A percentile compares a stretch with the other conserved stretches of the same genome.
phyloP scores from a whole-genome alignment of 352 stramenopile genomes.

The Phytopythium litorale region DNA sequence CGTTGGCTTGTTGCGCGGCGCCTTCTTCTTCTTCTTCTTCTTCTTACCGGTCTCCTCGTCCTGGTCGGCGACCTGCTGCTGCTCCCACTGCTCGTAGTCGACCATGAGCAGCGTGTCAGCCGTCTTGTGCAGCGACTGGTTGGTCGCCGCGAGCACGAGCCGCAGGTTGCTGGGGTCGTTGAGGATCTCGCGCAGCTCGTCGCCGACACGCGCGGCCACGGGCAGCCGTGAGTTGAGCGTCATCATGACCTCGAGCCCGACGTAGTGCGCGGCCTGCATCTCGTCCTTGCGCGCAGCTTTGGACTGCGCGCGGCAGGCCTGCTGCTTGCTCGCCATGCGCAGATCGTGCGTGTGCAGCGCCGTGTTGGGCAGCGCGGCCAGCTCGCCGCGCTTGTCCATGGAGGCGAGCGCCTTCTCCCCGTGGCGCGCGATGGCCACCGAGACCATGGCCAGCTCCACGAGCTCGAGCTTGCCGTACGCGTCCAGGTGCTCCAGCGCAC shows the following conservation, averaged over 20 bases:
- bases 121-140: constrained; percentile 43
- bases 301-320: constrained; percentile 33
- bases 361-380: constrained; percentile 30
- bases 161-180: constrained; percentile 39
- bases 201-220: constrained; percentile 30
- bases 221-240: constrained; percentile 34
- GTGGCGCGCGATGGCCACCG: constrained; percentile 29
- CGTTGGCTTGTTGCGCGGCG: constrained; percentile 13
- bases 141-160: constrained; percentile 31
- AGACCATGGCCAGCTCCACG: constrained; percentile 40
- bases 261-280: constrained; percentile 38
- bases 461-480: constrained; percentile 33
- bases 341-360: constrained; percentile 34
- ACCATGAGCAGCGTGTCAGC: constrained; percentile 36
- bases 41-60: constrained; percentile 6
- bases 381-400: constrained; percentile 31
- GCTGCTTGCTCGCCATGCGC: constrained; percentile 29
- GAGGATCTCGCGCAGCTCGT: constrained; percentile 39
- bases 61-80: background rate
- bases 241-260: constrained; percentile 44
- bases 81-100: constrained; percentile 9
- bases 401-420: constrained; percentile 16
- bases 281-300: constrained; percentile 32
- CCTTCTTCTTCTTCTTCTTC: constrained; percentile 3
- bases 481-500: constrained; percentile 14